Evolutionary conservation across 305 asterid species (phyloP), one percentile per base, ranked within the genome.

Genomic region (Nicotiana rustica): DNA sequence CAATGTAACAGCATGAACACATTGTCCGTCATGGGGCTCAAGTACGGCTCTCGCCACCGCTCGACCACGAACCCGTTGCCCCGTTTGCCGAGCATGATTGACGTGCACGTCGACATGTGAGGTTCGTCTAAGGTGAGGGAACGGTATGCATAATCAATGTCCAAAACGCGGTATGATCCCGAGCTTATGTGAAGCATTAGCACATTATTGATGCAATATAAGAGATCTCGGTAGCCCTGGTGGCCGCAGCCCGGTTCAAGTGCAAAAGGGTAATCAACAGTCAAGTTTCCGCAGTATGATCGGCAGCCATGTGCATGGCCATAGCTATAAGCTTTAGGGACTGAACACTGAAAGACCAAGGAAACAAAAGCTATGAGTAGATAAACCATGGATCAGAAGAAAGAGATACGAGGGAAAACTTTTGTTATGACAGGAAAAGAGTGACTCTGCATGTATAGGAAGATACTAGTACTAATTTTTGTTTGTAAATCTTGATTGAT

Each of bases 41-140:
- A 47, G 91, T 88, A 92, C 0, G 88, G 88, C 10, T 91, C 90
- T 18, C 95, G 94, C 94, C 92, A 90, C 0, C 90, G 86, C 89
- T 95, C 97, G 44, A 95, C 89, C 0, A 87, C 96, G 31, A 95
- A 95, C 47, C 98, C 98, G 65, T 95, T 95, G 5, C 97, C 98
- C 1, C 96, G 90, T 71, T 90, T 85, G 3, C 96, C 98, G 0
- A 92, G 91, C 68, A 89, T 84, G 59, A 93, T 85, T 52, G 97
- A 87, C 67, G 88, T 86, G 18, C 98, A 95, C 2, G 88, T 92
- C 60, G 98, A 95, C 97, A 95, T 91, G 90, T 95, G 97, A 31
- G 98, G 94, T 49, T 95, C 98, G 21, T 93, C 94, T n/a, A 93
- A 83, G 18, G 93, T 89, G 52, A 95, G 96, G 47, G 96, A 86